phyloP scores from a whole-genome alignment of 257 asterid species.

The Gentiana macrophylla region DNA sequence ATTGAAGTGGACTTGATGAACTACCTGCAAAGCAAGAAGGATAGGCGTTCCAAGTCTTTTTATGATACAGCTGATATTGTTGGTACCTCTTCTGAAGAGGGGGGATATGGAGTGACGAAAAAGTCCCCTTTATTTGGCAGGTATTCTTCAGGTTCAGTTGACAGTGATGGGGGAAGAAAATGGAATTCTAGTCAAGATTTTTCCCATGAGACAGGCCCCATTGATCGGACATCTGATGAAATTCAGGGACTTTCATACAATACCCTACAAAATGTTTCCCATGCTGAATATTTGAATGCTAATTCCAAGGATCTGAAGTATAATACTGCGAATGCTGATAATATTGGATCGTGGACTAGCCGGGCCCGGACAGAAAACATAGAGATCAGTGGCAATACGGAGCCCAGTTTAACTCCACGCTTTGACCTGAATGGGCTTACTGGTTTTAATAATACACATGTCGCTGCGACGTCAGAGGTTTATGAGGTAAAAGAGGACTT shows the following conservation, averaged over 20 bases:
- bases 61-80: constrained; percentile 78
- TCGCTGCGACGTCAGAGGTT: constrained; percentile 33
- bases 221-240: constrained; percentile 44
- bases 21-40: constrained; percentile 90
- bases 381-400: constrained; percentile 35
- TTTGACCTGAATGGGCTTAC: constrained; percentile 50
- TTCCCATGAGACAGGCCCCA: constrained; percentile 19
- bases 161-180: constrained; percentile 75
- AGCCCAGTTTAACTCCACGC: constrained; percentile 36
- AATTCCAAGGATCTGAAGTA: constrained; percentile 42
- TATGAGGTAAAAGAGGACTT: constrained; percentile 43
- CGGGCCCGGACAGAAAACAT: constrained; percentile 11
- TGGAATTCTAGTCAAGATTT: constrained; percentile 51
- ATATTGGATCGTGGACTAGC: constrained; percentile 34
- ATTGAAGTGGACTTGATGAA: constrained; percentile 97
- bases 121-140: constrained; percentile 64
- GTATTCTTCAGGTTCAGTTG: constrained; percentile 89
- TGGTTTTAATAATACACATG: constrained; percentile 44
- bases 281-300: constrained; percentile 35
- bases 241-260: constrained; percentile 36
- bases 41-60: constrained; percentile 77
- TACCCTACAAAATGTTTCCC: constrained; percentile 37
- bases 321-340: constrained; percentile 34
- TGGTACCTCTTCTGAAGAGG: constrained; percentile 89
- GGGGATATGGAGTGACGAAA: constrained; percentile 59